phyloP scores from a whole-genome alignment of 2,329 filamentous ascomycete genomes.

The Neoarthrinium moseri region DNA sequence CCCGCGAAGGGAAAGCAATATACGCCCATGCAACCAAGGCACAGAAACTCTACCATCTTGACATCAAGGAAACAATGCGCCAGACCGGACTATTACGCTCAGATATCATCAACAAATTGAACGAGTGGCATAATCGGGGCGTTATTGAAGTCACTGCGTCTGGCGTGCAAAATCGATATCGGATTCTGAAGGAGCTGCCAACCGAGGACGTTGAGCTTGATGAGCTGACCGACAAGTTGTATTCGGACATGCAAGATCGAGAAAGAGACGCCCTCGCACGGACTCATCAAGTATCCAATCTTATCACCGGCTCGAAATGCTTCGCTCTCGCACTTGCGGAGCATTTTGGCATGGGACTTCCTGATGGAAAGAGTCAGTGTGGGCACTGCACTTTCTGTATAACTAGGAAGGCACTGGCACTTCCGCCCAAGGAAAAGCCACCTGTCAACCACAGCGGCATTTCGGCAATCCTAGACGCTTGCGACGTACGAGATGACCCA shows the following conservation, averaged over 20 bases:
- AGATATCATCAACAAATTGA: slow-evolving; percentile 53
- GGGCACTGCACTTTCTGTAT: slow-evolving; percentile 54
- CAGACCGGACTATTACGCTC: slow-evolving; percentile 34
- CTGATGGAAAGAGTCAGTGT: slow-evolving; percentile 41
- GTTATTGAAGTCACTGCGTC: slow-evolving; percentile 49
- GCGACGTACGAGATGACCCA: slow-evolving; percentile 53
- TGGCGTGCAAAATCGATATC: slow-evolving; percentile 54
- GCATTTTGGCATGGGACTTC: slow-evolving; percentile 57
- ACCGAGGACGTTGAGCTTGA: slow-evolving; percentile 37
- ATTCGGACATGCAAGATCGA: slow-evolving; percentile 46
- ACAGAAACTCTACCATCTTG: slow-evolving; percentile 42
- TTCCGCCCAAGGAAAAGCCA: slow-evolving; percentile 37
- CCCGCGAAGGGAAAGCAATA: slow-evolving; percentile 43
- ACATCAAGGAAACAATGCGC: slow-evolving; percentile 40
- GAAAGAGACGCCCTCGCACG: slow-evolving; percentile 54
- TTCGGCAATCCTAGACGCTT: slow-evolving; percentile 38
- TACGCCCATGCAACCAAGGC: slow-evolving; percentile 36
- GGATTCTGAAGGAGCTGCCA: slow-evolving; percentile 47
- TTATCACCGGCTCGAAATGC: slow-evolving; percentile 52
- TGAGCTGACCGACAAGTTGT: slow-evolving; percentile 43
- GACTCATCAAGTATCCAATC: slow-evolving; percentile 46
- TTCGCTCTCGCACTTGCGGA: slow-evolving; percentile 50
- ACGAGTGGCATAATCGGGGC: slow-evolving; percentile 49
- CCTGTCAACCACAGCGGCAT: slow-evolving; percentile 39
- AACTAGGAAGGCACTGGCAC: slow-evolving; percentile 33